Conservation (phyloP, 306 rosid genomes). For the Lithocarpus polystachyus region DNA sequence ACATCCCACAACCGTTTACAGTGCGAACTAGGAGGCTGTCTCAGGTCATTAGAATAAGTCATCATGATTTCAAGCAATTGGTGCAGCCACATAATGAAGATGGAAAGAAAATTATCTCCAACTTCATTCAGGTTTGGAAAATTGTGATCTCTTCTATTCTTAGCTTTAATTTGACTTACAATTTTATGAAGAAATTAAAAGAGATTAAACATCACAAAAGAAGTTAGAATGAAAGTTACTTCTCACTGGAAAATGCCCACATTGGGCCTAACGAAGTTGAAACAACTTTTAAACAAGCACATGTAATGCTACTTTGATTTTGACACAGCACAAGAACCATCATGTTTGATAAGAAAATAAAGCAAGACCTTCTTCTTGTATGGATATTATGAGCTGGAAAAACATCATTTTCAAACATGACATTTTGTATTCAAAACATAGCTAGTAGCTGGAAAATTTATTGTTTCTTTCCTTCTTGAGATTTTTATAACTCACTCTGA, state of each 20-base stretch:
- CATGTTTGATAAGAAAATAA: neutral
- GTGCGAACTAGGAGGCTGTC: slow-evolving; percentile 78
- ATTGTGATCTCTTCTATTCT: neutral
- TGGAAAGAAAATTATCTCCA: slow-evolving; percentile 55
- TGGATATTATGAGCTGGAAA: slow-evolving; percentile 8
- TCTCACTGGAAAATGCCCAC: neutral
- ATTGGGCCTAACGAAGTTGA: neutral
- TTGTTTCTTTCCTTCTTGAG: slow-evolving; percentile 9
- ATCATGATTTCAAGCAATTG: slow-evolving; percentile 73
- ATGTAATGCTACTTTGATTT: slow-evolving; percentile 6
- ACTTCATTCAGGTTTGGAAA: slow-evolving; percentile 60
- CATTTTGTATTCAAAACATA: neutral
- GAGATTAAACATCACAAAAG: neutral
- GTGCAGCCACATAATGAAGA: slow-evolving; percentile 63
- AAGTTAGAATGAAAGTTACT: neutral
- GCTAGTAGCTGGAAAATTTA: neutral
- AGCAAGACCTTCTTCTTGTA: neutral
- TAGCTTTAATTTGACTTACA: no score
- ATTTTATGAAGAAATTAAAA: neutral
- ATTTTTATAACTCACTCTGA: slow-evolving; percentile 12
- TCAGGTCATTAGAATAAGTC: slow-evolving; percentile 67
- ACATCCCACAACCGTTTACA: slow-evolving; percentile 81
- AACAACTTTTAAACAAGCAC: neutral
- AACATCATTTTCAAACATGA: slow-evolving; percentile 7
- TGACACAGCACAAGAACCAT: slow-evolving; percentile 4